Base-by-base conservation (phyloP, 805 yeast species). In the Candida berthetii region DNA sequence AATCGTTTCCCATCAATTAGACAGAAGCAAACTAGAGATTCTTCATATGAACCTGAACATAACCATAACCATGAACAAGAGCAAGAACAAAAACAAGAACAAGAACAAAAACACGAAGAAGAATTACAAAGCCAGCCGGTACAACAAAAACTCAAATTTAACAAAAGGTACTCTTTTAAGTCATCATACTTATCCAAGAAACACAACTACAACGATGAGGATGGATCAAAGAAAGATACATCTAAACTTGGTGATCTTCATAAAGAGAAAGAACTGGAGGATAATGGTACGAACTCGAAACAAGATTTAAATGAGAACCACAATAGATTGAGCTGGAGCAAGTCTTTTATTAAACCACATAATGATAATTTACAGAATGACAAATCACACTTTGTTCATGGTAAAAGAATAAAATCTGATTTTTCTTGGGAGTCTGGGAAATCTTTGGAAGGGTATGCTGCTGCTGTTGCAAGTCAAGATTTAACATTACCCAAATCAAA, bases 391-490 rank as follows among this genome's bases (percentile, higher is more conserved):
- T 22, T 22, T 22, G 8, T 35, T 25, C 16, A 18, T 8, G 35
- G 31, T 17, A 34, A 16, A 22, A 39, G 36, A 10, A 19, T 16
- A 7, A 8, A 5, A 4, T 27, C 39, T 3, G 40, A 37, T 7
- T 45, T 51, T 11, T 49, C 47, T 28, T 28, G 49, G 35, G 53
- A 54, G 8, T 55, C 60, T 17, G 60, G 60, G 10, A 48, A 43
- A 15, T 54, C 60, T 3, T 38, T 55, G 5, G 29, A 44, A 24
- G 52, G 48, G 2, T 46, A 28, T 34, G 56, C 53, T 2, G 53
- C 48, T 8, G 48, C 45, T 2, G 47, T 49, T 34, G 42, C 48
- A 1, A 15, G 31, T 1, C 42, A 33, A 13, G 55, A 47, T 13
- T 43, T 49, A 19, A 29, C 33, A 15, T 11, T 47, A 5, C 49